Conservation (phyloP, 345 rosid species). For the Linum trigynum region DNA sequence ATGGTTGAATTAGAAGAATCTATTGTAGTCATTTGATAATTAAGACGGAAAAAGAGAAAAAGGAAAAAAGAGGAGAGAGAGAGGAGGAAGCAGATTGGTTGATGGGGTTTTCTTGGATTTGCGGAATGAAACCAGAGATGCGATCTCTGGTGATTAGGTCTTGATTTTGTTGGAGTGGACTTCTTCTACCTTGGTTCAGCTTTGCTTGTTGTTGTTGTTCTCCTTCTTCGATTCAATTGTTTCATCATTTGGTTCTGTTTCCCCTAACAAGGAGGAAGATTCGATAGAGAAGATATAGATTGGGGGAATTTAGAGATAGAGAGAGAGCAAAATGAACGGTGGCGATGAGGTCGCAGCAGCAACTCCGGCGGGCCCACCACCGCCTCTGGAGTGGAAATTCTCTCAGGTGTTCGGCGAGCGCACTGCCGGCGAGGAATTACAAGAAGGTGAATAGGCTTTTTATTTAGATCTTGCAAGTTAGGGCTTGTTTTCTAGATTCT, state of each 20-base stretch:
- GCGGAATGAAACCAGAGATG: slow-evolving; percentile 6
- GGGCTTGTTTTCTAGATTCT: background rate
- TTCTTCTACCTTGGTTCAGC: slow-evolving; percentile 8
- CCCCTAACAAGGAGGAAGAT: background rate
- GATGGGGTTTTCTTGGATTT: slow-evolving; percentile 5
- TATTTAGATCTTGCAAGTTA: slow-evolving; percentile 1
- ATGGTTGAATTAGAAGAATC: slow-evolving; percentile 22
- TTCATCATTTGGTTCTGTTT: background rate
- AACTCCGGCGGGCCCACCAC: slow-evolving; percentile 3
- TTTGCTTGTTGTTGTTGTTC: background rate
- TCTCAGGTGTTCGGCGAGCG: slow-evolving; percentile 27
- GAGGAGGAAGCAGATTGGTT: background rate
- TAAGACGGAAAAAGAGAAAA: background rate
- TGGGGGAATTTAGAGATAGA: background rate
- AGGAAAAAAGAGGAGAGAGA: background rate
- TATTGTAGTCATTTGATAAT: background rate
- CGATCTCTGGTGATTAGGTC: slow-evolving; percentile 15
- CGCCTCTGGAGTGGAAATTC: slow-evolving; percentile 24
- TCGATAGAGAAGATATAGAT: background rate
- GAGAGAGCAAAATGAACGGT: slow-evolving; percentile 14
- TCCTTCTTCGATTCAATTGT: slow-evolving; percentile 12
- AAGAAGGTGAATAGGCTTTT: slow-evolving; percentile 15
- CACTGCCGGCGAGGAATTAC: slow-evolving; percentile 25
- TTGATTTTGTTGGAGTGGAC: slow-evolving; percentile 2
- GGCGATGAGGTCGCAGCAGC: slow-evolving; percentile 13